Evolutionary conservation across 2,329 filamentous ascomycete genomes (phyloP), one percentile per base, ranked within the genome.

Genomic region (Dendryphion nanum): DNA sequence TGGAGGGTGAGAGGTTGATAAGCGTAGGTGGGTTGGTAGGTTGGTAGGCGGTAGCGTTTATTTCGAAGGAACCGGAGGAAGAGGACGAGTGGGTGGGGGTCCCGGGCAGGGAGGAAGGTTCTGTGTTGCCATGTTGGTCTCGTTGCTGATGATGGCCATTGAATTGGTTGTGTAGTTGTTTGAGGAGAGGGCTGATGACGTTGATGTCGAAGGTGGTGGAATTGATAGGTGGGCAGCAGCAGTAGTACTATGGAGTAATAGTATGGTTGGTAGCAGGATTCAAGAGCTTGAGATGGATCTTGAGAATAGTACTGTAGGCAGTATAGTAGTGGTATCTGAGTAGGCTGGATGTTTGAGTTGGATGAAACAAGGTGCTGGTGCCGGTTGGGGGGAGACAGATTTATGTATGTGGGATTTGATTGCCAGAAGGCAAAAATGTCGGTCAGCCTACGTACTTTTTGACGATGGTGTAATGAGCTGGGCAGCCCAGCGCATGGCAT

Each of bases 41-140:
- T 37, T 20, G 23, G 23, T 26, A 8, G 10, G 2, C n/a, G 23
- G 23, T n/a, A n/a, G 20, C 23, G 33, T 49, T 53, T 68, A 69
- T 60, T 70, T 69, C 38, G 59, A 64, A 18, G 70, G 70, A 26
- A 72, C 61, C 21, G 69, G 69, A 49, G 70, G 70, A 32, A 73
- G 60, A 51, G 70, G 70, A 40, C 70, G 62, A 38, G 66, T 72
- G 47, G 70, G 70, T 55, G 70, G 69, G 45, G 70, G 70, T 38
- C 70, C 69, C 28, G 70, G 70, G 63, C 68, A 71, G 20, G 70
- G 70, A 42, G 69, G 69, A 30, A 72, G 67, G 55, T 67, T 71
- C 41, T 68, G 55, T 33, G 57, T 53, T 40, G 58, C 47, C 62
- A 66, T 66, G 49, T 49, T 56, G 47, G 53, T 53, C 47, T 64